Evolutionary conservation across 108 stramenopile species (phyloP).

Genomic region (Mayamaea pseudoterrestris): DNA sequence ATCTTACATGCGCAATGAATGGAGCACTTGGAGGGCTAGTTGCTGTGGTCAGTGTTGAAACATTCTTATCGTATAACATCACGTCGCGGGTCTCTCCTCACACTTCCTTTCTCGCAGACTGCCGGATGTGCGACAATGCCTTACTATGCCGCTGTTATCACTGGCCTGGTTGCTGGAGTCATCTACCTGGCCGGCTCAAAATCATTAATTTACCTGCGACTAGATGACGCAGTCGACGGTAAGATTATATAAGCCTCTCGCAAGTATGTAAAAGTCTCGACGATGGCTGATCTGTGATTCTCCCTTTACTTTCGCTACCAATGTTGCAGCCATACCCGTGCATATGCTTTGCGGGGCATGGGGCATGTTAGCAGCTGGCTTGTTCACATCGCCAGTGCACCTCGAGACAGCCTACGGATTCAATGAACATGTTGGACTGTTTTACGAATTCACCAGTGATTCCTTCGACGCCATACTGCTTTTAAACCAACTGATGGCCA

Average conservation of each 20-base stretch:
- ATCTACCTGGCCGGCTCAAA: slow-evolving; percentile 48
- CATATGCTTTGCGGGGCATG: slow-evolving; percentile 73
- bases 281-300: too few species aligned
- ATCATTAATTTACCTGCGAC: slow-evolving; percentile 40
- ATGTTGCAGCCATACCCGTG: slow-evolving; percentile 89
- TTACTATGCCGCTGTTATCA: slow-evolving; percentile 71
- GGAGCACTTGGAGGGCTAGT: slow-evolving; percentile 62
- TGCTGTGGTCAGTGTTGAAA: too few species aligned
- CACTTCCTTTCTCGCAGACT: too few species aligned
- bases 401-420: slow-evolving; percentile 27
- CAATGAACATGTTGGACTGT: slow-evolving; percentile 50
- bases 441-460: slow-evolving; percentile 42
- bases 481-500: slow-evolving; percentile 51
- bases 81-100: too few species aligned
- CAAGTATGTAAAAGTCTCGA: too few species aligned
- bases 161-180: slow-evolving; percentile 68
- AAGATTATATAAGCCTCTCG: too few species aligned
- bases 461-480: slow-evolving; percentile 42
- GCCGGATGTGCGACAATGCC: slow-evolving; percentile 63
- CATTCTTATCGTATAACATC: too few species aligned
- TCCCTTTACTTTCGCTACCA: too few species aligned
- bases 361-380: slow-evolving; percentile 73
- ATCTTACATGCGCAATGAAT: slow-evolving; percentile 55
- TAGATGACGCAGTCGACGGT: slow-evolving; percentile 93
- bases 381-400: slow-evolving; percentile 43